Percentiles rank a stretch among this genome's conserved stretches.
Conservation (phyloP, 208 protist genomes). For the Leishmania martiniquensis region DNA sequence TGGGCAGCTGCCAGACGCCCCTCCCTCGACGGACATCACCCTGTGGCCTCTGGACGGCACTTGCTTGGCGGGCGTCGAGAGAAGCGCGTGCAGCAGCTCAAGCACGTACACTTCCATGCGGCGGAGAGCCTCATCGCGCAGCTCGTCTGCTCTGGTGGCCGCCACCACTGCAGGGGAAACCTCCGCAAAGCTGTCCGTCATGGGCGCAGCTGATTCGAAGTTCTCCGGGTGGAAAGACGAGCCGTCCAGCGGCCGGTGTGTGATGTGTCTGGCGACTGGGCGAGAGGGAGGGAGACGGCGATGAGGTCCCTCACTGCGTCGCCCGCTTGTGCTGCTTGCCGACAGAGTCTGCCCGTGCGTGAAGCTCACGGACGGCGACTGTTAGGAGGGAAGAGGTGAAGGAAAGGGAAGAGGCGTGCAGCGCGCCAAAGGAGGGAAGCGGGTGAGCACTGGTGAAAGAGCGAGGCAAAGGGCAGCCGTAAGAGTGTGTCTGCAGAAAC, state of each 20-base stretch:
- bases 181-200: slow-evolving; percentile 21
- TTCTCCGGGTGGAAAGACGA: not conserved
- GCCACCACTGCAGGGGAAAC: slow-evolving; percentile 21
- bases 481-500: not conserved
- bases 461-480: not conserved
- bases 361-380: not conserved
- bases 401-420: not conserved
- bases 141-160: slow-evolving; percentile 6
- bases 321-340: not conserved
- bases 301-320: not conserved
- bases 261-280: slow-evolving; percentile 7
- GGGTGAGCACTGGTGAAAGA: not conserved
- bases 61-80: not conserved
- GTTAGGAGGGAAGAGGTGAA: not conserved
- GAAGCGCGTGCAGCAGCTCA: slow-evolving; percentile 22
- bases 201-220: not conserved
- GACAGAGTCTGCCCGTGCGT: not conserved
- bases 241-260: not conserved
- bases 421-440: not conserved
- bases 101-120: slow-evolving; percentile 71
- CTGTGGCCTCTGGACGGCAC: not conserved
- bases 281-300: not conserved
- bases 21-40: not conserved
- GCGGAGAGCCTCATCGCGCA: slow-evolving; percentile 58
- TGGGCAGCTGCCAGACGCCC: not conserved